Evolutionary conservation across 1,139 yeast species (phyloP).

Genomic region (Pichia sp.): DNA sequence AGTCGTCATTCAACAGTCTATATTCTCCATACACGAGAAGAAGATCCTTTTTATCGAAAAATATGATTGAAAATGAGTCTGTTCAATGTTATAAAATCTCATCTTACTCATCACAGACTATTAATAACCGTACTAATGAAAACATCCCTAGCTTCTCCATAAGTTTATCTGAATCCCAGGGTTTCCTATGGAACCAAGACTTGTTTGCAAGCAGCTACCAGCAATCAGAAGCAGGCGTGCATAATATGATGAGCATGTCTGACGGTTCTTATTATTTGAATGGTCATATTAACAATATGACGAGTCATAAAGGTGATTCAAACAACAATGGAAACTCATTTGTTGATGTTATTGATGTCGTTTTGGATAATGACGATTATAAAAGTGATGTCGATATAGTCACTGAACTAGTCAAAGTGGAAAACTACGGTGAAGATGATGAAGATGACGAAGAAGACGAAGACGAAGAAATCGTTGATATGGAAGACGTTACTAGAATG

Average conservation of each 20-base stretch:
- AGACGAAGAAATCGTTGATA: slow-evolving; percentile 4
- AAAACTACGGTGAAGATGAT: slow-evolving; percentile 15
- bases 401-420: slow-evolving; percentile 11
- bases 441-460: slow-evolving; percentile 20
- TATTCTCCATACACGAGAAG: slow-evolving; percentile 59
- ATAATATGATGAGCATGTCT: slow-evolving; percentile 20
- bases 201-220: slow-evolving; percentile 67
- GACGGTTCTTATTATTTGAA: slow-evolving; percentile 31
- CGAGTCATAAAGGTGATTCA: background rate
- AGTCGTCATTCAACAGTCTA: slow-evolving; percentile 46
- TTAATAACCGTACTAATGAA: slow-evolving; percentile 26
- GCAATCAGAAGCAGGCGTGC: slow-evolving; percentile 45
- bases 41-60: slow-evolving; percentile 55
- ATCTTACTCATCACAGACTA: slow-evolving; percentile 12
- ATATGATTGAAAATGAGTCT: slow-evolving; percentile 63
- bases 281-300: background rate
- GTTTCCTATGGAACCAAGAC: slow-evolving; percentile 73
- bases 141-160: slow-evolving; percentile 35
- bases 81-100: slow-evolving; percentile 54
- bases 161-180: slow-evolving; percentile 64
- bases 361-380: slow-evolving; percentile 16
- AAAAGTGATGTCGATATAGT: slow-evolving; percentile 17
- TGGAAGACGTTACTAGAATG: background rate
- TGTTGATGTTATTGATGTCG: slow-evolving; percentile 49
- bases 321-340: slow-evolving; percentile 29